A percentile compares a stretch with the other conserved stretches of the same genome.
Conservation (phyloP, 2,329 filamentous ascomycete genomes). For the Diplodia intermedia region DNA sequence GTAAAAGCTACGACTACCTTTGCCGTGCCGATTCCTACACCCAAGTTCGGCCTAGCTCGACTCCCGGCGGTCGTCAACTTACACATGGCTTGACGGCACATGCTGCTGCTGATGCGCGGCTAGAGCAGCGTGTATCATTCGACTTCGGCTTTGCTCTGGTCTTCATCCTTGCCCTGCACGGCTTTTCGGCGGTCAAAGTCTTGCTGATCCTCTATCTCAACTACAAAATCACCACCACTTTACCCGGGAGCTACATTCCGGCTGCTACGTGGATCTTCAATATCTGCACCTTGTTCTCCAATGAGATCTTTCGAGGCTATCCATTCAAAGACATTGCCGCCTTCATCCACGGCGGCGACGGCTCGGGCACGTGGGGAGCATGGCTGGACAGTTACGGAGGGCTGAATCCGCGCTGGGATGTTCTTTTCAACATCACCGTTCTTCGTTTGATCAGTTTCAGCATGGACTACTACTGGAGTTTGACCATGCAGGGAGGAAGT, state of each 20-base stretch:
- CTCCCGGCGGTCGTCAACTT: constrained; percentile 41
- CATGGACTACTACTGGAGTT: constrained; percentile 93
- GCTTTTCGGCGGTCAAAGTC: constrained; percentile 84
- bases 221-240: constrained; percentile 74
- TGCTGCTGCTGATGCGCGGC: constrained; percentile 61
- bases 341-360: constrained; percentile 49
- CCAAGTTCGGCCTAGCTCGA: constrained; percentile 48
- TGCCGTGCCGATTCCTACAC: constrained; percentile 55
- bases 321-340: constrained; percentile 65
- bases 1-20: constrained; percentile 71
- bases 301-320: constrained; percentile 84
- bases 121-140: constrained; percentile 75
- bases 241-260: constrained; percentile 76
- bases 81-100: constrained; percentile 52
- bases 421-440: constrained; percentile 97
- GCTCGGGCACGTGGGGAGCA: constrained; percentile 64
- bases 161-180: constrained; percentile 81
- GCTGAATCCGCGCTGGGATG: constrained; percentile 88
- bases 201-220: constrained; percentile 81
- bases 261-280: constrained; percentile 89
- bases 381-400: constrained; percentile 82
- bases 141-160: constrained; percentile 82
- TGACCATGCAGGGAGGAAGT: constrained; percentile 68
- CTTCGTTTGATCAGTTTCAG: constrained; percentile 95
- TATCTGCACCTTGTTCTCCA: constrained; percentile 82